Percentiles rank a stretch among this genome's conserved stretches.
Conservation (phyloP, 768 basidiomycete genomes). For the Piloderma croceum region DNA sequence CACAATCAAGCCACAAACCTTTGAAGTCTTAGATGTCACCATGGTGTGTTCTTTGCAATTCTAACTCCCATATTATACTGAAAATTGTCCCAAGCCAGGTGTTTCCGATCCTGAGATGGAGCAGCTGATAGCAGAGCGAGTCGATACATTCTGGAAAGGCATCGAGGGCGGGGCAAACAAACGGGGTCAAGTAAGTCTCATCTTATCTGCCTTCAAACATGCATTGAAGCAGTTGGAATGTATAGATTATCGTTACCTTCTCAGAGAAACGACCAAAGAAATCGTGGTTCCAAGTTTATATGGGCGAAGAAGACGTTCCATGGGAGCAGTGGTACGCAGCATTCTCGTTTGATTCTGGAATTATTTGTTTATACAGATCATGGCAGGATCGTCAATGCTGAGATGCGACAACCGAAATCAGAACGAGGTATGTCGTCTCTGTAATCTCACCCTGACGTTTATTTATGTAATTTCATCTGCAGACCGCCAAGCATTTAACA, state of each 20-base stretch:
- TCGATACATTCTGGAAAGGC: conserved; percentile 73
- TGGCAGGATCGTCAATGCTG: conserved; percentile 71
- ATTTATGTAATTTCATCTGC: conserved; percentile 30
- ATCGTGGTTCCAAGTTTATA: conserved; percentile 68
- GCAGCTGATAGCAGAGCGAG: conserved; percentile 66
- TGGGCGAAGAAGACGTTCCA: conserved; percentile 75
- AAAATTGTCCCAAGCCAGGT: conserved; percentile 48
- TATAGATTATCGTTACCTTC: conserved; percentile 65
- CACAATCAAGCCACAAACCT: conserved; percentile 66
- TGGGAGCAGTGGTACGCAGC: conserved; percentile 75
- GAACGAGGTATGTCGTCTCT: conserved; percentile 46
- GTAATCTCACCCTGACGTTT: neutral
- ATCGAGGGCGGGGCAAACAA: conserved; percentile 60
- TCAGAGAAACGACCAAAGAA: conserved; percentile 75
- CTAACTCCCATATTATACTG: neutral
- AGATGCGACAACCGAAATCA: conserved; percentile 64
- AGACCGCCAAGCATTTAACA: conserved; percentile 50
- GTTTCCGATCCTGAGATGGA: conserved; percentile 72
- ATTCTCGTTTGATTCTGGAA: neutral
- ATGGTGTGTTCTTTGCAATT: conserved; percentile 47
- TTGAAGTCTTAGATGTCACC: conserved; percentile 79
- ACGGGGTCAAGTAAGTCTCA: conserved; percentile 57
- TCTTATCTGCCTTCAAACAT: neutral
- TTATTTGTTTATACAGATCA: neutral
- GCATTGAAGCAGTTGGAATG: neutral